Percentiles rank a stretch among this genome's conserved stretches.
These are phyloP conservation scores for Trichoderma sp. DNA, from an alignment of 2,329 filamentous ascomycete genomes.

Conservation along the genomic window DNA sequence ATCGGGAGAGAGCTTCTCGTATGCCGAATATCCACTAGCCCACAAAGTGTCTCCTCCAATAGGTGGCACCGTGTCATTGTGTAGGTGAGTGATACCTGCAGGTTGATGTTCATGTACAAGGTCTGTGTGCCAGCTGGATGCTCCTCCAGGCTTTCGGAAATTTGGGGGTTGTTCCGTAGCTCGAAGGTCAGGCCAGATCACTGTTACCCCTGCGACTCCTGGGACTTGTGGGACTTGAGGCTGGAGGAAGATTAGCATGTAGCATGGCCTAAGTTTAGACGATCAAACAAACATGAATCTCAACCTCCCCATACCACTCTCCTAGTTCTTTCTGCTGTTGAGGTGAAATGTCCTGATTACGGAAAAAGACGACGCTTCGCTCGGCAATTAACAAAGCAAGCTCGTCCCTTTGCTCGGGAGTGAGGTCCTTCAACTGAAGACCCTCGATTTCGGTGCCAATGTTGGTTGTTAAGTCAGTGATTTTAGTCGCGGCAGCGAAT, in stretches of 20 bases:
- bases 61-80: conserved; percentile 65
- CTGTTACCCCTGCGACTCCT: conserved; percentile 60
- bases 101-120: conserved; percentile 70
- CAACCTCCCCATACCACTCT: conserved; percentile 62
- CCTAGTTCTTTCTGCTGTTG: conserved; percentile 64
- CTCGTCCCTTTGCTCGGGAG: conserved; percentile 58
- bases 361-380: conserved; percentile 64
- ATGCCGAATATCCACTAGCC: conserved; percentile 68
- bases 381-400: conserved; percentile 62
- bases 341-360: conserved; percentile 60
- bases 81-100: conserved; percentile 67
- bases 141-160: conserved; percentile 67
- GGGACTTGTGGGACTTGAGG: conserved; percentile 71
- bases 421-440: conserved; percentile 61
- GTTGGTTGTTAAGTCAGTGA: conserved; percentile 59
- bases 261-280: too few species aligned
- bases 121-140: conserved; percentile 68
- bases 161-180: conserved; percentile 59
- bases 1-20: conserved; percentile 68
- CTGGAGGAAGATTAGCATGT: conserved; percentile 35
- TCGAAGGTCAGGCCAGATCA: conserved; percentile 68
- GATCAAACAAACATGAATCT: conserved; percentile 60
- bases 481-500: conserved; percentile 59
- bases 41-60: conserved; percentile 70
- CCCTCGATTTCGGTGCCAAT: conserved; percentile 66